Base-by-base conservation (phyloP, 1,284 basidiomycete species). In the Ganoderma lucidum region DNA sequence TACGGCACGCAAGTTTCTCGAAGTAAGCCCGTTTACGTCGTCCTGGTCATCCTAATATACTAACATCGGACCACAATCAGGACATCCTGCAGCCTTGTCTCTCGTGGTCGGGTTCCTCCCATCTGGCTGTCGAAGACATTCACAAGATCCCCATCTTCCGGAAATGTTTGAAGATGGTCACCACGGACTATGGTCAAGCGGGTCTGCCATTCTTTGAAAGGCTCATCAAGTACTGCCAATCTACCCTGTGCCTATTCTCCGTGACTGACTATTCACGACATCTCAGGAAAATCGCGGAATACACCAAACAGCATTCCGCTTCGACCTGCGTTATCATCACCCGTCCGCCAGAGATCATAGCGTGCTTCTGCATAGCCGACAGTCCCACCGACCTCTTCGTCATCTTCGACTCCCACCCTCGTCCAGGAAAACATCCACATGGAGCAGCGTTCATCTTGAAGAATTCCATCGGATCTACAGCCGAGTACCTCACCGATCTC, bases 281-380 rank as follows among this genome's bases (percentile, higher is more conserved):
- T 10, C 41, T n/a, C 45, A 71, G 72, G 32, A 63, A 64, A 2
- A 48, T 70, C 30, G 19, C 56, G 1, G 53, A 66, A 2, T 83
- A 66, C 74, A 78, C 56, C 74, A 84, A 76, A 71, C 75, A 64
- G 75, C 55, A 74, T 68, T 14, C 81, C 80, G n/a, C 78, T 78
- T 9, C 88, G 83, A 32, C 84, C 82, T 74, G 75, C 56, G 68
- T 65, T 32, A 81, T 92, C 66, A 88, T 92, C 68, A 92, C 90
- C 0, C 88, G 90, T 23, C 89, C 91, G 42, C 91, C 91, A 0
- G 91, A 92, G 76, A 90, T 91, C 66, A 78, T 92, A 35, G 82
- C 84, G 28, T 87, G 88, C 74, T 75, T 90, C 71, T 87, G 85
- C 70, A 81, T 90, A 59, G 77, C 80, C 28, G 74, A 79, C 30